Base-by-base conservation (phyloP, 768 basidiomycete genomes). In the Tylopilus felleus region DNA sequence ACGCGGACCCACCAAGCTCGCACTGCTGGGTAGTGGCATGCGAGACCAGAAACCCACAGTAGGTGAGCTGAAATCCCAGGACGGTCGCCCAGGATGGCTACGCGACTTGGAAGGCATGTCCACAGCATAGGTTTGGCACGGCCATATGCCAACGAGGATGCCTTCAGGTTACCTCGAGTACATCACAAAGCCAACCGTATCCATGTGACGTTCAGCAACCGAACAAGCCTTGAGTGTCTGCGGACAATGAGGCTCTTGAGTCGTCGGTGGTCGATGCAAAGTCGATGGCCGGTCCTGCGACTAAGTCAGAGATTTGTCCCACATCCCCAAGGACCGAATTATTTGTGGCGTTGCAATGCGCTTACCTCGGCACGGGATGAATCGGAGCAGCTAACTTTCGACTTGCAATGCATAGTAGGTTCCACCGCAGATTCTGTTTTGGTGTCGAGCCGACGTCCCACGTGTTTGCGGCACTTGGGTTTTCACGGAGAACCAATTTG, bases 131-230 rank as follows among this genome's bases (percentile, higher is more conserved):
- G 64, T 63, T 62, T 63, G 31, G 58, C 60, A 65, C 64, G 53
- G 63, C 63, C 60, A 65, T 64, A 39, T 35, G 51, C 42, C 60
- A 65, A 65, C 47, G 63, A 65, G 63, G 63, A 65, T 51, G 50
- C 63, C 63, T 64, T 40, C 63, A 62, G 63, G 63, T 54, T 44
- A 49, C 53, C 58, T 60, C 49, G 60, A 52, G 47, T 41, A 53
- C n/a, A 28, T 65, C 51, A 65, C 44, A 50, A 35, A 49, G 36
- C 41, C 29, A 38, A 47, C 25, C 33, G 49, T 38, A 41, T 62
- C 45, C 62, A 55, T 64, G 55, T 53, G 49, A 53, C 43, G 17
- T 39, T 17, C 17, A 41, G 38, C 7, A 33, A 33, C 33, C 33
- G 33, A 33, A 33, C 33, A 33, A 33, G 6, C n/a, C n/a, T n/a